Evolutionary conservation across 1,284 basidiomycete species (phyloP), one percentile per base, ranked within the genome.

Genomic region (Tylopilus sp.): DNA sequence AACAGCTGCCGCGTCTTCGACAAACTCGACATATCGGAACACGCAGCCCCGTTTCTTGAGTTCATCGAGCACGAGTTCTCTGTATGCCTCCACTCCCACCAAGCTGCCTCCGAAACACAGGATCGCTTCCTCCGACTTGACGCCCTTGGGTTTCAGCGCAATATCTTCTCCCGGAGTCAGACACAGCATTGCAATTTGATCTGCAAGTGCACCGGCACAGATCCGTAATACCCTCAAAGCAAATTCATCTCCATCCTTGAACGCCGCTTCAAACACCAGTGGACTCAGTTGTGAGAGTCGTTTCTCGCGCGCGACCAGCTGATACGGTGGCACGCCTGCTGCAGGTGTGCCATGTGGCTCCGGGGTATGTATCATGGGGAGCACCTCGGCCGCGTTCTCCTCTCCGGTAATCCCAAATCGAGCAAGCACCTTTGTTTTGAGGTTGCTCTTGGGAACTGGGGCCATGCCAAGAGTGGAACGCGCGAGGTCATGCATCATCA

Each of bases 41-140:
- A 84, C 78, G 71, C 90, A 87, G 3, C 91, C 91, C 58, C 80
- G 80, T 67, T 81, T 74, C 62, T 76, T 82, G 32, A 94, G 82
- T 44, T 86, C 84, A 16, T 87, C 87, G 49, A 92, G 72, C 6
- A 95, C 79, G 69, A 94, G 73, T 26, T 84, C 80, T 54, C 90
- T 82, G 66, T 94, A 93, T 44, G 72, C 76, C 58, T 84, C 82
- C 3, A 92, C 76, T 1, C 89, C 87, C 2, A 87, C 88, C 65
- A 93, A 74, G n/a, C 91, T 92, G 6, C 92, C 92, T 13, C 92
- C 92, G 65, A 94, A 89, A 63, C 89, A 91, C 19, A 94, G 70
- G 3, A 94, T 84, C 33, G 86, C 83, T 2, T 89, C 83, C 51
- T 80, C 75, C 0, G 92, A 84, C 51, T 80, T 81, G 56, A 92